These are phyloP conservation scores for Fraxinus latifolia DNA, from an alignment of 305 asterid species.

Conservation along the genomic window DNA sequence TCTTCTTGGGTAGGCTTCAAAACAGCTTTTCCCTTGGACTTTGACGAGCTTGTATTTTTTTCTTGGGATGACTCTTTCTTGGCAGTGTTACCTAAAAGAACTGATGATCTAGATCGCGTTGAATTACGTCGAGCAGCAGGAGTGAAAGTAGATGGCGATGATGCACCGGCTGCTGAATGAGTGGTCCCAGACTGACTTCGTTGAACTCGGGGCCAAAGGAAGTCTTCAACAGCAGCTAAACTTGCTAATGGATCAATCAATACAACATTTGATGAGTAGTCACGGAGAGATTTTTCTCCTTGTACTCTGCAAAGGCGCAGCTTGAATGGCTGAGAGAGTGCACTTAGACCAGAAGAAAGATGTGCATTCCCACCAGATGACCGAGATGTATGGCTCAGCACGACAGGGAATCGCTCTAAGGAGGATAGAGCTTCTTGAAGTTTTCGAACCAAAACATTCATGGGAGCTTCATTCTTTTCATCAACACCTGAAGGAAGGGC, in stretches of 20 bases:
- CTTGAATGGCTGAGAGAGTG: conserved; percentile 86
- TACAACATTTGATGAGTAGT: conserved; percentile 91
- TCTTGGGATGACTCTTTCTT: conserved; percentile 57
- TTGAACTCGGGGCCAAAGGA: conserved; percentile 91
- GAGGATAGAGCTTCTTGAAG: conserved; percentile 93
- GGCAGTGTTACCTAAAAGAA: conserved; percentile 53
- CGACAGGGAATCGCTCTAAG: conserved; percentile 89
- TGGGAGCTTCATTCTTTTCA: conserved; percentile 52
- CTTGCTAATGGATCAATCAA: conserved; percentile 92
- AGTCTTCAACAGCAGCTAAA: conserved; percentile 93
- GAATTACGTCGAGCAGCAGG: conserved; percentile 71
- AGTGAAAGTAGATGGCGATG: conserved; percentile 62
- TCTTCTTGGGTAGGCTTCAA: conserved; percentile 70
- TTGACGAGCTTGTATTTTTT: conserved; percentile 55
- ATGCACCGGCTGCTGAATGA: conserved; percentile 44
- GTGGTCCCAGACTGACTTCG: conserved; percentile 66
- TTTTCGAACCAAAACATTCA: conserved; percentile 75
- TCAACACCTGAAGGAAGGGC: conserved; percentile 64
- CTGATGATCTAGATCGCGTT: conserved; percentile 71
- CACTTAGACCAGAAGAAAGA: conserved; percentile 89
- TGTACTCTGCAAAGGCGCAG: conserved; percentile 93
- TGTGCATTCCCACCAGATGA: conserved; percentile 78
- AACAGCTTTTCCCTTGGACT: conserved; percentile 94
- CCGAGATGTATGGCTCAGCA: conserved; percentile 79
- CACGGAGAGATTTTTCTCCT: conserved; percentile 95